Base-by-base conservation (phyloP, 371 early-diverging fungal species). In the Sporodiniella umbellata region DNA sequence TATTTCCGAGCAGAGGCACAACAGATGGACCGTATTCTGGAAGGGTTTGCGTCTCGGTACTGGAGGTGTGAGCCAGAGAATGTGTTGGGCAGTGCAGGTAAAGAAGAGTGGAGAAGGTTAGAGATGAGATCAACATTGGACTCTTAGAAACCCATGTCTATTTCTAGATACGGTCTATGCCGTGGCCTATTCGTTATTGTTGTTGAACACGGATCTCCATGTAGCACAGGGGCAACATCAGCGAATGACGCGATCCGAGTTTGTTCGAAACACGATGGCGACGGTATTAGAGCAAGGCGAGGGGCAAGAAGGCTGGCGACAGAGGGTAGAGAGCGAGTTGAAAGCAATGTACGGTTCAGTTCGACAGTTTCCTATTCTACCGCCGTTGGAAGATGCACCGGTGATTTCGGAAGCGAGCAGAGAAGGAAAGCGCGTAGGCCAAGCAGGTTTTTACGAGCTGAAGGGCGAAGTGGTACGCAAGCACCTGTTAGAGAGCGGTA, bases 171-270 rank as follows among this genome's bases (percentile, higher is more conserved):
- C 88, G n/a, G 89, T 93, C 1, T 89, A 96, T 57, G 90, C 89
- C 6, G 80, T 93, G 48, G 79, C 88, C 0, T 95, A 91, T 64
- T 94, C 94, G 7, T 42, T 94, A 3, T 64, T 96, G 49, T 60
- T 96, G 42, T 79, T 96, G 17, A 96, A 96, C 62, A 96, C 97
- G 10, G 97, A 96, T 65, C 75, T 95, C 17, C 91, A 94, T 54
- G 80, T 90, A 37, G 92, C 92, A n/a, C 84, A 86, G 54, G 76
- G 76, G 15, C 82, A 79, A 21, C 80, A 79, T 14, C 76, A 70
- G 35, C 63, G 66, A 46, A 85, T 85, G 84, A 77, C 86, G 17
- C 66, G 76, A 4, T 66, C 78, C 2, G 84, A 81, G 15, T 85
- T 85, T 60, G 66, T 85, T 22, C 72, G 77, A 33, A 82, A 85